Conservation (phyloP, 345 rosid species). For the Ceriops decandra region DNA sequence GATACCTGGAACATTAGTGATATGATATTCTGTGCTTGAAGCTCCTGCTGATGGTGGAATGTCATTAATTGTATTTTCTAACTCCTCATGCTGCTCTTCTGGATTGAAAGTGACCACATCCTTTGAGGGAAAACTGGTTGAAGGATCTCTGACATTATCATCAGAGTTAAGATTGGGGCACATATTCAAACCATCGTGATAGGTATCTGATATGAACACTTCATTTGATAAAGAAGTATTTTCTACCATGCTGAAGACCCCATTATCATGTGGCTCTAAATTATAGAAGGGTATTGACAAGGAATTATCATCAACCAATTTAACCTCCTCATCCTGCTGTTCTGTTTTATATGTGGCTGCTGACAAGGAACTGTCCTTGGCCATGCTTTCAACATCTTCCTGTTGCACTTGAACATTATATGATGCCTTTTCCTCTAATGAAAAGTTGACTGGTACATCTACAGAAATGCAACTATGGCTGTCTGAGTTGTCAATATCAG, state of each 20-base stretch:
- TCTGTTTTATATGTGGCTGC: neutral
- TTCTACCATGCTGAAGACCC: constrained; percentile 17
- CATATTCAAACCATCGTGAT: constrained; percentile 16
- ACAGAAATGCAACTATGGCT: constrained; percentile 9
- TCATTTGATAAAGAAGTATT: constrained; percentile 22
- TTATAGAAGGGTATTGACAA: neutral
- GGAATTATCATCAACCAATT: constrained; percentile 14
- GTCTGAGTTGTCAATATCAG: constrained; percentile 4
- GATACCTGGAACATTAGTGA: constrained; percentile 8
- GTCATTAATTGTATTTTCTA: constrained; percentile 17
- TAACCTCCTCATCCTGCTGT: constrained; percentile 6
- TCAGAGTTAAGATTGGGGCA: constrained; percentile 21
- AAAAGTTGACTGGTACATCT: neutral
- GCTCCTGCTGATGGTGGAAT: constrained; percentile 9
- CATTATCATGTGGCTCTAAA: constrained; percentile 30
- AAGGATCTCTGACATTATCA: constrained; percentile 19
- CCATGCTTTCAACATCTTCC: constrained; percentile 1
- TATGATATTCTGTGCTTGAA: constrained; percentile 2
- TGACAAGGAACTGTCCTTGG: neutral
- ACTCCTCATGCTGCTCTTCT: constrained; percentile 29
- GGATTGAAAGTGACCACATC: constrained; percentile 9
- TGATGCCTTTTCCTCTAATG: neutral
- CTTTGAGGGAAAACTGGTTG: constrained; percentile 17
- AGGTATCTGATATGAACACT: constrained; percentile 12
- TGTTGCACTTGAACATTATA: neutral